Base-by-base conservation (phyloP, 345 rosid species). In the Zanthoxylum bungeanum region DNA sequence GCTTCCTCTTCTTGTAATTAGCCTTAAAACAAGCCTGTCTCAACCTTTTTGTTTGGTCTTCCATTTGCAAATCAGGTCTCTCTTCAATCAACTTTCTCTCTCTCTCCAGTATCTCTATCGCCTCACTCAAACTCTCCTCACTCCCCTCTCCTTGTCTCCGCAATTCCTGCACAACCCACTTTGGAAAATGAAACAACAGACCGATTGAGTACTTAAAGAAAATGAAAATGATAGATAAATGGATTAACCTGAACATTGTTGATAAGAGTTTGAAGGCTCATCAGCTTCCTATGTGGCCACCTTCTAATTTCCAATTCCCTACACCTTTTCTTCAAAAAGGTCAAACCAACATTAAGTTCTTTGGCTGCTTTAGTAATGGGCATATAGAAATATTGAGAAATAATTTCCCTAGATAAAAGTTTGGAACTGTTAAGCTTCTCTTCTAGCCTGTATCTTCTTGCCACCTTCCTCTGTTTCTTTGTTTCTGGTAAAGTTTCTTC, bases 11-110 rank as follows among this genome's bases (percentile, higher is more conserved):
- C 83, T 91, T 93, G 85, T 90, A 88, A 53, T 85, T 90, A 0
- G 93, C 94, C 76, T 93, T 93, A 56, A 93, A 93, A 63, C 91
- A 90, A 1, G 94, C 89, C 68, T 91, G 97, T 36, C 97, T 82
- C 4, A 93, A 76, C 80, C 82, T 84, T 79, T 88, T 93, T 0
- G 96, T 91, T 33, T 74, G 81, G 24, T 73, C 79, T 16, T 81
- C 82, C 34, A 93, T 81, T 27, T 85, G 75, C 78, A 77, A 24
- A 37, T 91, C 87, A 0, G 96, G 98, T 51, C 51, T 19, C 30
- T 86, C 84, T 68, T 93, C 96, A n/a, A 93, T 64, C 75, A 75
- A 42, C 75, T 59, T 86, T 86, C 66, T 87, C 77, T 93, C 94
- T 44, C 49, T 85, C 80, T 93, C 91, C 69, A 93, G 46, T 19